phyloP scores from a whole-genome alignment of 164 flowering plant species.

The Buxus sempervirens region DNA sequence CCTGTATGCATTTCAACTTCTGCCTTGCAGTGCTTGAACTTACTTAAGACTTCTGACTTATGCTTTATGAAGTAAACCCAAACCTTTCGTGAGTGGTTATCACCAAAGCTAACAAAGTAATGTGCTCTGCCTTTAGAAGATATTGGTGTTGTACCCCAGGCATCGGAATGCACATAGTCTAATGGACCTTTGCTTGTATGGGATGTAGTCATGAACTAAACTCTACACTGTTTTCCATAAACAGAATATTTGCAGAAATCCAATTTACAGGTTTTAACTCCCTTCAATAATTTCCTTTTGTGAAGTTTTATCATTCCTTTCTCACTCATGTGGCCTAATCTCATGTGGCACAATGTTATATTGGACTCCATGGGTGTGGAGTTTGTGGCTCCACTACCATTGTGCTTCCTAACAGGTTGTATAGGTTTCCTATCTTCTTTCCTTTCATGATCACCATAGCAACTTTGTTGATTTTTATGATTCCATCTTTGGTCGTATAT shows the following conservation, averaged over 20 bases:
- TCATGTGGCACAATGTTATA: neutral
- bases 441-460: neutral
- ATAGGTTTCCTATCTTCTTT: neutral
- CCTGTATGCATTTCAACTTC: too few species aligned
- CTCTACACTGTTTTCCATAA: neutral
- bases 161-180: neutral
- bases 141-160: too few species aligned
- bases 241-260: neutral
- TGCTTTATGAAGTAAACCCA: too few species aligned
- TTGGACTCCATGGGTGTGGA: neutral
- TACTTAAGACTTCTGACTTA: too few species aligned
- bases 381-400: neutral
- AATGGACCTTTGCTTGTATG: neutral
- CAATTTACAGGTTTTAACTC: neutral
- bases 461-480: neutral
- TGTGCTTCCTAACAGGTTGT: neutral
- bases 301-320: neutral
- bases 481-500: neutral
- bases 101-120: too few species aligned
- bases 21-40: too few species aligned
- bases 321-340: neutral
- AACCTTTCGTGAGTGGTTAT: too few species aligned
- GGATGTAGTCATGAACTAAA: neutral
- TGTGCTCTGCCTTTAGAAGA: too few species aligned
- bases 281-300: neutral